Base-by-base conservation (phyloP, 1,139 yeast species). In the Casaregolazyma lundiana region DNA sequence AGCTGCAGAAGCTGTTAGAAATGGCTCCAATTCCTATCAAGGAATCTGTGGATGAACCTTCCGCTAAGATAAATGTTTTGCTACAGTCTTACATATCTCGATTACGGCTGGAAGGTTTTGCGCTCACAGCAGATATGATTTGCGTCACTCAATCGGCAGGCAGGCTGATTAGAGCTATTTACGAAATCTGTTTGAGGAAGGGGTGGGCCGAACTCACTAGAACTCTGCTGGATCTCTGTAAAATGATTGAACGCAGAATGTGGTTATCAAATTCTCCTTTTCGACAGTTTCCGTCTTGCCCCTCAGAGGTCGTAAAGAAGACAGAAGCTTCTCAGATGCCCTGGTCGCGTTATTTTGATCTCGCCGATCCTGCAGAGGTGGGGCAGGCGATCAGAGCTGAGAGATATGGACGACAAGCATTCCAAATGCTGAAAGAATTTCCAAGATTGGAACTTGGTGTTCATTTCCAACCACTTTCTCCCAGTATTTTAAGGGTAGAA, bases 131-230 rank as follows among this genome's bases (percentile, higher is more conserved):
- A 0, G 99, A 94, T 68, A 89, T 90, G 97, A 76, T 87, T 3
- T 92, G 87, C 59, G 79, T 94, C 36, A 86, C 94, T 0, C 98
- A 92, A 63, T 87, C 95, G 34, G 97, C 97, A 0, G 95, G 95
- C 5, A 76, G 99, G 61, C 66, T 94, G 37, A 70, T 90, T 45
- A 70, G 97, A 45, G 97, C 98, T 0, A 76, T 94, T 53, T 82
- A 77, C 61, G 97, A 92, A 60, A 78, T 92, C 20, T 77, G 88
- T 7, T 58, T 87, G 41, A 71, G 75, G 45, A 85, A 81, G 55
- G 76, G 77, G 6, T 89, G 96, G 95, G 75, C 96, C 0, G 64
- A 72, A 6, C 65, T 86, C 17, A 72, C 95, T 0, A 76, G 75
- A 53, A 53, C 68, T 1, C 64, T 85, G 1, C 70, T 89, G 9